Conservation (phyloP, 2,329 filamentous ascomycete genomes). For the Claviceps pazoutovae region DNA sequence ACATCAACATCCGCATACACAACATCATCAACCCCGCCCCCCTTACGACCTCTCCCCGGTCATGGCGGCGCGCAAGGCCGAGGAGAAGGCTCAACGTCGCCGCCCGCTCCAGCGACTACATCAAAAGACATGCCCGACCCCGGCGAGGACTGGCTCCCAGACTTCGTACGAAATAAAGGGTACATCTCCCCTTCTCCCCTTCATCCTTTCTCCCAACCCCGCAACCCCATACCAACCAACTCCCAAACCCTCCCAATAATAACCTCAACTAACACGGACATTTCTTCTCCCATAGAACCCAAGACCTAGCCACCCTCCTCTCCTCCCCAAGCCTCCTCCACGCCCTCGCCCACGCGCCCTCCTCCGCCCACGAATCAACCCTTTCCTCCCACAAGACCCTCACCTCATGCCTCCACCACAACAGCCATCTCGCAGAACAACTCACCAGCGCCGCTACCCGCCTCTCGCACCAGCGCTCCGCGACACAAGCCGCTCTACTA, state of each 20-base stretch:
- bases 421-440: constrained; percentile 54
- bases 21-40: constrained; percentile 19
- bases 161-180: constrained; percentile 68
- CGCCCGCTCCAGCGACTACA: constrained; percentile 6
- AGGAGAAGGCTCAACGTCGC: constrained; percentile 11
- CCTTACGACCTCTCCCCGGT: constrained; percentile 1
- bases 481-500: constrained; percentile 68
- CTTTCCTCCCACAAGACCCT: constrained; percentile 50
- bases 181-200: constrained; percentile 27
- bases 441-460: constrained; percentile 45
- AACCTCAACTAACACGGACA: constrained; percentile 2
- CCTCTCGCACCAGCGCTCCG: constrained; percentile 47
- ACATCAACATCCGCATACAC: constrained; percentile 35
- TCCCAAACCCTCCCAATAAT: not conserved
- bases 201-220: too few species aligned
- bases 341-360: constrained; percentile 55
- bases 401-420: constrained; percentile 51
- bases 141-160: constrained; percentile 66
- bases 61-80: constrained; percentile 4
- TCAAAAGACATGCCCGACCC: constrained; percentile 35
- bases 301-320: constrained; percentile 61
- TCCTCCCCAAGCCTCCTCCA: constrained; percentile 51
- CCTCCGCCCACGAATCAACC: constrained; percentile 59
- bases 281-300: constrained; percentile 40
- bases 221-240: too few species aligned